Percentiles rank a stretch among this genome's conserved stretches.
Conservation (phyloP, 352 stramenopile genomes). For the Pythium coloratum region DNA sequence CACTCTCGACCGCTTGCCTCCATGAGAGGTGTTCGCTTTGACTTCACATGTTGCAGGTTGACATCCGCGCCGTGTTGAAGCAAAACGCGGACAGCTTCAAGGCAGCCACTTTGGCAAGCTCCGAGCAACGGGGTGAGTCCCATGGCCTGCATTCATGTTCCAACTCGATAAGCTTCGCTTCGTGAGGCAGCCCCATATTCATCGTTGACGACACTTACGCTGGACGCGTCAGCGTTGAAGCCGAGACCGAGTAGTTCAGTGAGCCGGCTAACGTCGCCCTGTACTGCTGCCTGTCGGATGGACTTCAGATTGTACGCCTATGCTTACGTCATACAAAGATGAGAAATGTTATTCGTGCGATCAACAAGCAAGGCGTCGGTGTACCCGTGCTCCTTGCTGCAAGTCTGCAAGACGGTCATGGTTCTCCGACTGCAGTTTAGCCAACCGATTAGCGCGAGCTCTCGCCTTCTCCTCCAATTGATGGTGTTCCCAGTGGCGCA, state of each 20-base stretch:
- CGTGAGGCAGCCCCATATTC: no score
- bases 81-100: slow-evolving; percentile 48
- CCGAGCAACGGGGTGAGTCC: slow-evolving; percentile 63
- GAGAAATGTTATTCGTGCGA: neutral
- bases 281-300: slow-evolving; percentile 66
- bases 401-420: slow-evolving; percentile 6
- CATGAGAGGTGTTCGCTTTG: slow-evolving; percentile 61
- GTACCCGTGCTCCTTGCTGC: slow-evolving; percentile 9
- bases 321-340: neutral
- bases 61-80: slow-evolving; percentile 45
- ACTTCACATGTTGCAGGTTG: slow-evolving; percentile 54
- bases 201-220: slow-evolving; percentile 30
- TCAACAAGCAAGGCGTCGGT: neutral
- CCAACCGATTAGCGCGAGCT: slow-evolving; percentile 11
- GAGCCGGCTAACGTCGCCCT: slow-evolving; percentile 50
- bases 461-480: slow-evolving; percentile 11
- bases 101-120: slow-evolving; percentile 48
- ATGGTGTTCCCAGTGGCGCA: slow-evolving; percentile 19
- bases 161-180: neutral
- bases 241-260: slow-evolving; percentile 46
- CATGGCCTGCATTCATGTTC: slow-evolving; percentile 43
- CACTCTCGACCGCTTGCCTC: slow-evolving; percentile 49
- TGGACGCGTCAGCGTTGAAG: slow-evolving; percentile 59
- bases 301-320: slow-evolving; percentile 70
- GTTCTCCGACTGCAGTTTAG: slow-evolving; percentile 15